These are phyloP conservation scores for Endocladia muricata DNA, from an alignment of 31 red algal genomes.

Conservation along the genomic window DNA sequence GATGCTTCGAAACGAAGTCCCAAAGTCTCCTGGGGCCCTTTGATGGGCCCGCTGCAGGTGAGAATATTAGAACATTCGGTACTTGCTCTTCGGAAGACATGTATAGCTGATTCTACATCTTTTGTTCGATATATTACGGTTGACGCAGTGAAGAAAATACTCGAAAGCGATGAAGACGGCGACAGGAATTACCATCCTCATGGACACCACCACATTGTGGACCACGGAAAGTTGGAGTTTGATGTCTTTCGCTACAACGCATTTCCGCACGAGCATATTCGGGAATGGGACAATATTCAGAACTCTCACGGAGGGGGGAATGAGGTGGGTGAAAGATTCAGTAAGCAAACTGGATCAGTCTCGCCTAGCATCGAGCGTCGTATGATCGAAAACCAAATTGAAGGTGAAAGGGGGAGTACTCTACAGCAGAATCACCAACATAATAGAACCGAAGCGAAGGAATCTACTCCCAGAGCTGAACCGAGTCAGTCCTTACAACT, in stretches of 20 bases:
- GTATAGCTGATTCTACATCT: neutral
- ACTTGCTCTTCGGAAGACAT: neutral
- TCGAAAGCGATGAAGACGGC: neutral
- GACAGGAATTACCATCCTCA: neutral
- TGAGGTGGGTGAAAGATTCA: too few species aligned
- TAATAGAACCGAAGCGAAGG: too few species aligned
- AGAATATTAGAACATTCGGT: neutral
- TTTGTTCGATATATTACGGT: neutral
- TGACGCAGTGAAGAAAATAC: neutral
- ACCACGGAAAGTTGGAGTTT: neutral
- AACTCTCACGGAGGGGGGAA: too few species aligned
- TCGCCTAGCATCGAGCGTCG: too few species aligned
- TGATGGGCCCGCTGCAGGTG: neutral
- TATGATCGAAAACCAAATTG: too few species aligned
- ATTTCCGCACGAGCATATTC: neutral
- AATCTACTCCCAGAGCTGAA: too few species aligned
- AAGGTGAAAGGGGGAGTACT: too few species aligned
- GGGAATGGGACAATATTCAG: too few species aligned
- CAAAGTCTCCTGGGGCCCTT: conserved; percentile 1
- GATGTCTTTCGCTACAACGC: conserved; percentile 3
- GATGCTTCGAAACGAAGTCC: too few species aligned
- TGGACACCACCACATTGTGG: neutral
- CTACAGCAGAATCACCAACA: too few species aligned
- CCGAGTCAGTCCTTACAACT: too few species aligned
- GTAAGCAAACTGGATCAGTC: too few species aligned